phyloP scores from a whole-genome alignment of 73 alveolate species.

The Tetrahymena elliotti region DNA sequence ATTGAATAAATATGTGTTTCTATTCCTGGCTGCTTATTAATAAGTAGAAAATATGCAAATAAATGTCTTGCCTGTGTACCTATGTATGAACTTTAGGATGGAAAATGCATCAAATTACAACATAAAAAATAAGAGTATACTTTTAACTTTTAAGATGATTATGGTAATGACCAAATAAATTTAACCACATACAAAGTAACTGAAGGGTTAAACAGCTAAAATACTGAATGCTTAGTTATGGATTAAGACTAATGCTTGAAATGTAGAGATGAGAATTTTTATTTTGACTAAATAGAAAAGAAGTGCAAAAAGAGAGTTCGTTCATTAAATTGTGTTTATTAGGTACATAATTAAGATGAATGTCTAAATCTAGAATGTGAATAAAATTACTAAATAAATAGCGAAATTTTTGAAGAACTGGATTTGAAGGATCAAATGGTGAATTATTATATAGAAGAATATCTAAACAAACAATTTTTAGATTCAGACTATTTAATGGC shows the following conservation, averaged over 20 bases:
- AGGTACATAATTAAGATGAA: background rate
- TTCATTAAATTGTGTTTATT: background rate
- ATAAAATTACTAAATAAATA: background rate
- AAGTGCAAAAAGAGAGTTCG: background rate
- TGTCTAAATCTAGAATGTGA: background rate
- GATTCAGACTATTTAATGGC: background rate
- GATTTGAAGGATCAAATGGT: background rate
- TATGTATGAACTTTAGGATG: background rate
- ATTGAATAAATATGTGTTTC: background rate
- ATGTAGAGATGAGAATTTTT: background rate
- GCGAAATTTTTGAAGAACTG: background rate
- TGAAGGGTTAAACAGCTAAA: no score
- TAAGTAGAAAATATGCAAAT: background rate
- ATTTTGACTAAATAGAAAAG: background rate
- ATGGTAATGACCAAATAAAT: background rate
- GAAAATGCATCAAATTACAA: background rate
- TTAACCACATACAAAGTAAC: no score
- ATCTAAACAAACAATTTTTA: background rate
- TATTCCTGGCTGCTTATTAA: background rate
- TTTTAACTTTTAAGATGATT: background rate
- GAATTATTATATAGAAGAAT: background rate
- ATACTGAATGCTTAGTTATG: background rate
- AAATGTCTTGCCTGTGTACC: background rate
- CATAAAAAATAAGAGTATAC: background rate
- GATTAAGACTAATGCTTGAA: background rate